Evolutionary conservation across 148 eudicot genomes (phyloP).

Genomic region (Hydrangea macrophylla): DNA sequence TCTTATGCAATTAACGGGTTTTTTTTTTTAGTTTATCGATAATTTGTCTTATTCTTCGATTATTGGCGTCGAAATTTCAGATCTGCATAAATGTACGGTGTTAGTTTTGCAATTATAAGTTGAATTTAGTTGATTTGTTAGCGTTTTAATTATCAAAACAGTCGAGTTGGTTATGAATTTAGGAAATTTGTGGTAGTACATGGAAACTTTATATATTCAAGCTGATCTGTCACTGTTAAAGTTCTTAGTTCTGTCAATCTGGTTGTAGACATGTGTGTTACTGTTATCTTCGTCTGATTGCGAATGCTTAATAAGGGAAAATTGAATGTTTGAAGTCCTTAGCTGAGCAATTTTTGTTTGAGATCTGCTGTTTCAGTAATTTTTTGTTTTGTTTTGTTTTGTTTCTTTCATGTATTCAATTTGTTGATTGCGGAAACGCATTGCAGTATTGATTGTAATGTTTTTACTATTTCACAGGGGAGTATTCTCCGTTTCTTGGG

Average conservation of each 20-base stretch:
- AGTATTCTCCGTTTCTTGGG: conserved; percentile 86
- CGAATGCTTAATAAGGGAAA: neutral
- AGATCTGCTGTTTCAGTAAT: neutral
- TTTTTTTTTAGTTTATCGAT: neutral
- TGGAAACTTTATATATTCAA: neutral
- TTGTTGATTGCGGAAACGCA: neutral
- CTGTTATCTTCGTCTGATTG: neutral
- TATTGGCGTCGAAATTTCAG: neutral
- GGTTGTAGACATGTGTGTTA: neutral
- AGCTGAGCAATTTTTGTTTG: neutral
- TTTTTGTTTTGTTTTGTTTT: neutral
- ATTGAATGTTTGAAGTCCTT: neutral
- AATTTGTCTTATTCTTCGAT: neutral
- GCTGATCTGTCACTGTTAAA: neutral
- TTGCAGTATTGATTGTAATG: conserved; percentile 2
- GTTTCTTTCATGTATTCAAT: too few species aligned
- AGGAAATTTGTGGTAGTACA: neutral
- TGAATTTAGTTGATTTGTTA: conserved; percentile 3
- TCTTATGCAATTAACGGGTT: neutral
- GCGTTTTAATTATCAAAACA: neutral
- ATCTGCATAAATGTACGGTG: conserved; percentile 2
- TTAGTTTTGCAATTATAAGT: neutral
- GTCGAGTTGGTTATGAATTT: neutral
- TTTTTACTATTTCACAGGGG: conserved; percentile 38
- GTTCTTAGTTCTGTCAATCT: neutral